Evolutionary conservation across 2,329 filamentous ascomycete species (phyloP), one percentile per base, ranked within the genome.

Genomic region (Periglandula ipomoeae): DNA sequence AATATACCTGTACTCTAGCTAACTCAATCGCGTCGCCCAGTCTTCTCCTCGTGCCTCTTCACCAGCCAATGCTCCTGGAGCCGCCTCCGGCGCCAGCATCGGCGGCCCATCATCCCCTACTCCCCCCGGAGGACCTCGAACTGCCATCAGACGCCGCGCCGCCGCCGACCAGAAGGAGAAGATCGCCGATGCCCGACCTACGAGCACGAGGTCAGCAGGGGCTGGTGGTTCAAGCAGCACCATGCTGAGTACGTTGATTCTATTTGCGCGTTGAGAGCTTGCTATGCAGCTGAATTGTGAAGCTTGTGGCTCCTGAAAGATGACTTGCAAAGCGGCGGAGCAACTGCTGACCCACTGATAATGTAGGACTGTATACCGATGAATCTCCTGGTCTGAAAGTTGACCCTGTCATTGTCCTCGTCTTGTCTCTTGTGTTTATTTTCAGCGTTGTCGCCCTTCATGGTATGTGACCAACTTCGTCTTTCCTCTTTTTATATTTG

Each of bases 111-210:
- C 87, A 26, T 95, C 91, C 44, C 90, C 91, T 53, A 84, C 88
- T 61, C 85, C 89, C 55, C 93, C 93, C 23, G 93, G 93, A 57
- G 93, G 93, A 60, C 89, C 93, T 62, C 89, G 93, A 67, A 95
- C 91, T 58, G 91, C 89, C 53, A 94, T 98, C 72, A 84, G 93
- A 69, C 85, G 93, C 68, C 89, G 93, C 67, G 91, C 93, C 39
- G 93, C 93, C 26, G 91, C 91, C 61, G 93, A 97, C 69, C 87
- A 95, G 74, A 95, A 95, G 71, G 93, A 97, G 73, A 93, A 94
- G 73, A 82, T 91, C 60, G 90, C 91, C 63, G 98, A 95, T 85
- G 86, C 82, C 57, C 80, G 93, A 59, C 93, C 93, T 45, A 87
- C 84, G 68, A 95, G 87, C 74, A 98, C 93, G 57, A 82, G 93